Evolutionary conservation across 2,329 filamentous ascomycete genomes (phyloP).

Genomic region (Grosmannia clavigera): DNA sequence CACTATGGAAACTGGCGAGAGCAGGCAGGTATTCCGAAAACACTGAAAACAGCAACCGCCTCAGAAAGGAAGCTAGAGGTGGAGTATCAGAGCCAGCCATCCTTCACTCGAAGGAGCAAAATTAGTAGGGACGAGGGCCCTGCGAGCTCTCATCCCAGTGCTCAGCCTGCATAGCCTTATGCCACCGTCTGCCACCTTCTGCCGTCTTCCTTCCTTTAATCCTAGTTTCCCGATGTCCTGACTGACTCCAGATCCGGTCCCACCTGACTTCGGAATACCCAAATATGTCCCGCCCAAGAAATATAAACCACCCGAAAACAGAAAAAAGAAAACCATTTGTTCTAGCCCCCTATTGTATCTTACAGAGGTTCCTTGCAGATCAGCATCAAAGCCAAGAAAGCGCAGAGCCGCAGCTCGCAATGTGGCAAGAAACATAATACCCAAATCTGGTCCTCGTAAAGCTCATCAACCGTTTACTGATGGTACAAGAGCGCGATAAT

Average conservation of each 20-base stretch:
- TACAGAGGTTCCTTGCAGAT: neutral
- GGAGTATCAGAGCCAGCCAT: neutral
- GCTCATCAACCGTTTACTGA: constrained; percentile 6
- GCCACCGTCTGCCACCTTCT: too few species aligned
- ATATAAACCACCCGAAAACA: neutral
- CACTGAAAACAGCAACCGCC: neutral
- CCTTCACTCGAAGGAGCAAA: neutral
- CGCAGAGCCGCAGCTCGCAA: neutral
- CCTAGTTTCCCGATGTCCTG: neutral
- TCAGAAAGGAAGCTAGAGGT: neutral
- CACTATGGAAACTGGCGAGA: constrained; percentile 11
- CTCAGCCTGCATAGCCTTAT: neutral
- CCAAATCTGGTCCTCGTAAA: constrained; percentile 3
- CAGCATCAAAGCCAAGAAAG: neutral
- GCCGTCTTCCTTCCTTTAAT: neutral
- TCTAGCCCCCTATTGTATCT: neutral
- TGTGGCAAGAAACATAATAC: neutral
- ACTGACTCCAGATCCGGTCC: constrained; percentile 7
- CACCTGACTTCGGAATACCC: constrained; percentile 7
- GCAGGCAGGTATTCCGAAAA: constrained; percentile 5
- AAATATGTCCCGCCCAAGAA: constrained; percentile 1
- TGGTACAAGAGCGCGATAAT: constrained; percentile 3
- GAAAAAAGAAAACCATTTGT: neutral
- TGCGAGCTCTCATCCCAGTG: neutral
- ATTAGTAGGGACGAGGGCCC: neutral